A percentile compares a stretch with the other conserved stretches of the same genome.
These are phyloP conservation scores for Mariannaea elegans DNA, from an alignment of 2,329 filamentous ascomycete species.

Conservation along the genomic window DNA sequence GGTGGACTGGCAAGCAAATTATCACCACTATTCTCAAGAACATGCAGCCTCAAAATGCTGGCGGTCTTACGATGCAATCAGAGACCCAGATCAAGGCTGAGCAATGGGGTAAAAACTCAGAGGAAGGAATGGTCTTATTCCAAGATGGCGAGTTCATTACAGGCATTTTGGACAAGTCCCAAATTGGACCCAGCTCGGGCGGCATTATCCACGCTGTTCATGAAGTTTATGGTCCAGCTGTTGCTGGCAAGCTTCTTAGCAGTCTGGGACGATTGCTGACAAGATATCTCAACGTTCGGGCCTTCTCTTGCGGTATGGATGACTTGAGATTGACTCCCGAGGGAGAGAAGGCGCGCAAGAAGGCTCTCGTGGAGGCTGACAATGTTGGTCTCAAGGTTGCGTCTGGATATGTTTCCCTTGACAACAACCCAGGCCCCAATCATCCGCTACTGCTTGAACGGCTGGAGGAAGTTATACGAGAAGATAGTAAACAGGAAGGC, in stretches of 20 bases:
- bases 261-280: constrained; percentile 90
- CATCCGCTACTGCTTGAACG: constrained; percentile 78
- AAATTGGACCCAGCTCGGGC: constrained; percentile 87
- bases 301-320: constrained; percentile 97
- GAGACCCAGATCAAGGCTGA: constrained; percentile 81
- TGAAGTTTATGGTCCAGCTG: constrained; percentile 88
- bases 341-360: constrained; percentile 76
- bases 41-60: constrained; percentile 79
- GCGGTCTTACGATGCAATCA: constrained; percentile 80
- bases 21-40: constrained; percentile 94
- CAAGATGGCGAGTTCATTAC: constrained; percentile 87
- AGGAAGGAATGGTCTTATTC: constrained; percentile 85
- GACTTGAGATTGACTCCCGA: constrained; percentile 85
- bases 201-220: constrained; percentile 93
- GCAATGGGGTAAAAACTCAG: constrained; percentile 78
- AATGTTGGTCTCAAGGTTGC: constrained; percentile 81
- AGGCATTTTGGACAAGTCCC: constrained; percentile 94
- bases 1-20: constrained; percentile 97
- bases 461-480: constrained; percentile 88
- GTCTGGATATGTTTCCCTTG: constrained; percentile 86
- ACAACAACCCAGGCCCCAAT: constrained; percentile 68
- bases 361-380: constrained; percentile 73
- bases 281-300: constrained; percentile 89
- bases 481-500: constrained; percentile 89
- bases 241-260: constrained; percentile 88